Conservation (phyloP, 371 early-diverging fungal species). For the Mycotypha africana region DNA sequence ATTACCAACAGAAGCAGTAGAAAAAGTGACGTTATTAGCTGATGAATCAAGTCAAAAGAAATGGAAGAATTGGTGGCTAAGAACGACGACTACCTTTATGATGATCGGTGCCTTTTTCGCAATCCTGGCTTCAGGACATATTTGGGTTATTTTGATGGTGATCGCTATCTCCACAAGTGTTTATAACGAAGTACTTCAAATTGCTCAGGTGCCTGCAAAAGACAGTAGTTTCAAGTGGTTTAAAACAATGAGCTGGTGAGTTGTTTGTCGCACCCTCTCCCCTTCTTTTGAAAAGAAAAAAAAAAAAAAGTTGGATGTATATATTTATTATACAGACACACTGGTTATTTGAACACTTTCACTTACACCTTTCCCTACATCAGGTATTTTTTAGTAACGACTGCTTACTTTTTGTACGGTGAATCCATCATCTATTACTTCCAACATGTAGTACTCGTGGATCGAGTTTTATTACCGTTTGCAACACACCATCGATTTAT, state of each 20-base stretch:
- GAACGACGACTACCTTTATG: slow-evolving; percentile 77
- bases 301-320: background rate
- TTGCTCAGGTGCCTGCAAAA: slow-evolving; percentile 75
- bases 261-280: background rate
- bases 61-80: slow-evolving; percentile 70
- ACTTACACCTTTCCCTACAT: too few species aligned
- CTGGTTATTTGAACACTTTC: too few species aligned
- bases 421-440: slow-evolving; percentile 88
- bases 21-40: too few species aligned
- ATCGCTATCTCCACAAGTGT: slow-evolving; percentile 69
- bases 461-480: slow-evolving; percentile 76
- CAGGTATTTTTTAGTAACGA: slow-evolving; percentile 80
- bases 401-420: slow-evolving; percentile 92
- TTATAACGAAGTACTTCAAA: slow-evolving; percentile 83
- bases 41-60: slow-evolving; percentile 48
- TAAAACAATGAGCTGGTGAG: slow-evolving; percentile 82
- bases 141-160: slow-evolving; percentile 74
- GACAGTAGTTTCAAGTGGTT: slow-evolving; percentile 85
- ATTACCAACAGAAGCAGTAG: too few species aligned
- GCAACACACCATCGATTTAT: slow-evolving; percentile 94
- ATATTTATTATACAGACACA: too few species aligned
- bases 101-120: slow-evolving; percentile 81
- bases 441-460: slow-evolving; percentile 71
- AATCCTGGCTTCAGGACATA: slow-evolving; percentile 72
- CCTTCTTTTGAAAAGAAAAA: too few species aligned